phyloP scores from a whole-genome alignment of 169 alveolate species.

The Blepharisma undulans region DNA sequence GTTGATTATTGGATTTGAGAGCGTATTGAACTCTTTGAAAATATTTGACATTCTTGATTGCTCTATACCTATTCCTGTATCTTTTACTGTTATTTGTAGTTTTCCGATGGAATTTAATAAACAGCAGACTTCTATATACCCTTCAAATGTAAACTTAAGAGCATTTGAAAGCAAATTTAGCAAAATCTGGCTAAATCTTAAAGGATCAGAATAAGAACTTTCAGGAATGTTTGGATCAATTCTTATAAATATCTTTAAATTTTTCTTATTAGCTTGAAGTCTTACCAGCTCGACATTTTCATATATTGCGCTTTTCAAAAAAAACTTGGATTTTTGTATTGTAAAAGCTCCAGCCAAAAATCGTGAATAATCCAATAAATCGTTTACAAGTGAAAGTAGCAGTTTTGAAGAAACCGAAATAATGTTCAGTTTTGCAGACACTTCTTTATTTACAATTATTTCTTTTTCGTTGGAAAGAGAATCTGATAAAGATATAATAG shows the following conservation, averaged over 20 bases:
- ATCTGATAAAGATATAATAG: neutral
- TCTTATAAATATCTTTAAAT: neutral
- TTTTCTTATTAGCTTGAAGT: neutral
- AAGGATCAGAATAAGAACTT: neutral
- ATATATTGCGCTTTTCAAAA: neutral
- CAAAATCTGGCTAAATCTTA: neutral
- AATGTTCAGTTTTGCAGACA: neutral
- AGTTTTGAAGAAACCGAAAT: neutral
- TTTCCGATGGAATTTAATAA: neutral
- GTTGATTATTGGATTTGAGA: neutral
- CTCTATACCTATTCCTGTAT: constrained; percentile 46
- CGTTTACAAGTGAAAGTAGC: neutral
- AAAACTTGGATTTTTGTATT: neutral
- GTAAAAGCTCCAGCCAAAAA: neutral
- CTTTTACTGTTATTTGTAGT: constrained; percentile 7
- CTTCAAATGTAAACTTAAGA: constrained; percentile 4
- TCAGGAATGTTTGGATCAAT: neutral
- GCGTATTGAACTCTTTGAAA: constrained; percentile 22
- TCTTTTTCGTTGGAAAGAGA: neutral
- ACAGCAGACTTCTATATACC: neutral
- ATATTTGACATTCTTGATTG: constrained; percentile 1
- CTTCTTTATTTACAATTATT: neutral
- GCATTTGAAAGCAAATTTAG: constrained; percentile 6
- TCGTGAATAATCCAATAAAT: neutral
- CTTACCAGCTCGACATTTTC: neutral